Base-by-base conservation (phyloP, 83 land plant species). In the Picea engelmannii region DNA sequence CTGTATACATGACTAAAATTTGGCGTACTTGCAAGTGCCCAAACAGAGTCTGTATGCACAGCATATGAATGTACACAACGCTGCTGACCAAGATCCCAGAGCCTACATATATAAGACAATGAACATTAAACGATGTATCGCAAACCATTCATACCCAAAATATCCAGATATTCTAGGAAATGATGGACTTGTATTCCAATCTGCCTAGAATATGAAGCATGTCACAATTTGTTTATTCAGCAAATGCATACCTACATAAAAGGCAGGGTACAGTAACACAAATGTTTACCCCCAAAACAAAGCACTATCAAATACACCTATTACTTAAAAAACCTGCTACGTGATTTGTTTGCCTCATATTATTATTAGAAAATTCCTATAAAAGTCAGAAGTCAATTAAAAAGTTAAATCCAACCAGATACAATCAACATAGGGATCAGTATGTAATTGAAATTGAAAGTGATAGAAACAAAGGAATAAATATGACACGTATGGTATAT, bases 41-140 rank as follows among this genome's bases (percentile, higher is more conserved):
- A 97, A 21, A 97, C 98, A 83, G 99, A 97, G 67, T 97, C 99
- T 6, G 98, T 95, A 81, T 97, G 99, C 62, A 97, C 99, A 75
- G 98, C 99, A 91, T 97, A 97, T 12, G 99, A 97, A 82, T 97
- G 99, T 27, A 97, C 85, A 83, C 99, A 97, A 17, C 99, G 91
- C 85, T 97, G 99, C 82, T 97, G 99, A 74, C 98, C 99, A 81
- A 97, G 87, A 88, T 97, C 99, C 99, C 99, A 97, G 20, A 97
- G 85, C 59, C 99, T 97, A 63, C 76, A 79, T 97, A 63, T 71
- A 79, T 25, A 80, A 79, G 55, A 25, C 38, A 86, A 78, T 64
- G 23, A 55, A 12, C 20, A 65, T 47, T 40, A 62, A 40, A 31
- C 63, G 52, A 64, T 15, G 15, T 13, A 55, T 12, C 58, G 3